Evolutionary conservation across 78 protist species (phyloP).

Genomic region (Mastigamoeba balamuthi): DNA sequence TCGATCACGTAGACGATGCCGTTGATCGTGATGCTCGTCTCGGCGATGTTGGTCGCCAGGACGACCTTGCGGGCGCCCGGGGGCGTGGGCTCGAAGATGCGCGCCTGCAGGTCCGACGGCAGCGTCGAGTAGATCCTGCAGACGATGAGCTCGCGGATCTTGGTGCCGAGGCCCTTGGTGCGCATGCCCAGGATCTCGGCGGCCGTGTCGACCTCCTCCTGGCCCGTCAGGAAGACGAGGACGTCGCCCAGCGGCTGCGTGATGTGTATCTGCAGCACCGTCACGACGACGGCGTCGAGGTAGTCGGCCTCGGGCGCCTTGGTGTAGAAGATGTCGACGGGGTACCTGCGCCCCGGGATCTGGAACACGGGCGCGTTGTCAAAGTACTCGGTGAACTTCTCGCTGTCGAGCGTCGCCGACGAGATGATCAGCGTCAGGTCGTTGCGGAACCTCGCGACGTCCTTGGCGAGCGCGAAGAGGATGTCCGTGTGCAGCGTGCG

Average conservation of each 20-base stretch:
- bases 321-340: conserved; percentile 88
- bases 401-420: conserved; percentile 93
- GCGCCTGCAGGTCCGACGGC: conserved; percentile 89
- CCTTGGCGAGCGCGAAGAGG: conserved; percentile 84
- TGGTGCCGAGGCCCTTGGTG: conserved; percentile 72
- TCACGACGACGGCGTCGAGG: conserved; percentile 85
- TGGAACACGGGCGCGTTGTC: conserved; percentile 79
- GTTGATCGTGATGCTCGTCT: conserved; percentile 94
- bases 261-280: conserved; percentile 92
- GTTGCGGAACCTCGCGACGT: conserved; percentile 72
- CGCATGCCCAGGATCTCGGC: conserved; percentile 61
- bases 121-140: conserved; percentile 90
- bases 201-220: conserved; percentile 83
- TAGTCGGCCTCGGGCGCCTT: conserved; percentile 95
- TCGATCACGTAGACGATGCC: conserved; percentile 97
- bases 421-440: conserved; percentile 82
- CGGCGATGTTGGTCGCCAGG: conserved; percentile 97
- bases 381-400: conserved; percentile 87
- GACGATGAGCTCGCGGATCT: conserved; percentile 76
- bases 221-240: conserved; percentile 95
- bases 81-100: conserved; percentile 90
- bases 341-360: conserved; percentile 77
- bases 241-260: conserved; percentile 84
- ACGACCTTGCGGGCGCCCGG: conserved; percentile 92
- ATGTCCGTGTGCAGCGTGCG: conserved; percentile 97